Base-by-base conservation (phyloP, 2,329 filamentous ascomycete species). In the Botrytis elliptica region DNA sequence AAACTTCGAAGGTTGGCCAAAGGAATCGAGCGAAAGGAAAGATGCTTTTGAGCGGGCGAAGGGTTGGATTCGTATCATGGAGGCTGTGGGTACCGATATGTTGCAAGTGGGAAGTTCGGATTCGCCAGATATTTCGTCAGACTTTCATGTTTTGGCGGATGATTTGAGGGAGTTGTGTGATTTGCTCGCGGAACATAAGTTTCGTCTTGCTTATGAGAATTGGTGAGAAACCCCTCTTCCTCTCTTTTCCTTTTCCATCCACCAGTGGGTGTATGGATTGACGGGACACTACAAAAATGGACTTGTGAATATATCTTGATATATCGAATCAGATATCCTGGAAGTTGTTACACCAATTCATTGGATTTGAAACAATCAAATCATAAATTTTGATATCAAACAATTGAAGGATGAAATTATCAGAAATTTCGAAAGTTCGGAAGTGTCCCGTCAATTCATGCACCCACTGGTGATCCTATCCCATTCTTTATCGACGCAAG, bases 1-100 rank as follows among this genome's bases (percentile, higher is more conserved):
- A 25, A 92, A 94, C 77, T 94, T 93, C 74, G 92, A 95, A 78
- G 92, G 92, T 1, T 95, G 92, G 92, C 83, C 86, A 0, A 84
- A 84, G 59, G 88, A 84, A 0, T 88, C 87, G 2, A 78, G 83
- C 0, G 87, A 91, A 80, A 84, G 91, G 5, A 82, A 88, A 8
- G 88, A 91, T 70, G 91, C 90, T 0, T 92, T 92, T 76, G 82
- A 83, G 0, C 85, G 90, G 38, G 91, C 90, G 0, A 82, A 81
- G 10, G 91, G 90, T 0, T 95, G 92, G 92, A 87, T 92, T 67
- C 82, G 65, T 14, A 88, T 95, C 74, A 94, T 94, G 92, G 84
- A 89, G 49, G 89, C 89, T 3, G 85, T 88, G 0, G 91, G 90
- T 0, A 92, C 89, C 3, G 89, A 92, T 76, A 87, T 93, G 85